These are phyloP conservation scores for Pouteria glomerata DNA, from an alignment of 148 eudicot genomes.

Conservation along the genomic window DNA sequence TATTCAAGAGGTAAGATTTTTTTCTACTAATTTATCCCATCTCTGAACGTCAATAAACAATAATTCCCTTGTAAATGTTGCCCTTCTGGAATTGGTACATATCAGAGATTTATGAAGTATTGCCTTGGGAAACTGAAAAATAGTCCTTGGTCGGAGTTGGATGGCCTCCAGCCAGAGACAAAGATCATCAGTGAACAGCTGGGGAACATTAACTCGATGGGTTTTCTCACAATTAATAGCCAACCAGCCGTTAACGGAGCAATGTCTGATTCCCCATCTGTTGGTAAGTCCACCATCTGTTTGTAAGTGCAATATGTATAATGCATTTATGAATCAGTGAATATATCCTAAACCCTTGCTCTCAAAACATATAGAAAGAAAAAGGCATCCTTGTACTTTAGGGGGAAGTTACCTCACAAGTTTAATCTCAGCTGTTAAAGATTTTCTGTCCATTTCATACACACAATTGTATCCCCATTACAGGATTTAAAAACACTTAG, in stretches of 20 bases:
- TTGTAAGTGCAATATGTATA: conserved; percentile 40
- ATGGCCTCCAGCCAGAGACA: conserved; percentile 97
- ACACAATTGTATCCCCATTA: too few species aligned
- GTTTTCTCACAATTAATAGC: conserved; percentile 90
- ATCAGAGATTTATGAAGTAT: conserved; percentile 67
- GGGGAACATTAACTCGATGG: conserved; percentile 59
- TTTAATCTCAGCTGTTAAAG: too few species aligned
- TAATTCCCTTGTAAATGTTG: conserved; percentile 5
- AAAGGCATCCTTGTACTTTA: background rate
- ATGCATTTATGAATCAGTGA: background rate
- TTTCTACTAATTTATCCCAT: background rate
- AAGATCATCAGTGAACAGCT: conserved; percentile 73
- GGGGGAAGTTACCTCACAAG: too few species aligned
- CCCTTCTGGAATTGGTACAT: conserved; percentile 16
- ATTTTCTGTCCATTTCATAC: too few species aligned
- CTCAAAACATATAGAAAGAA: background rate
- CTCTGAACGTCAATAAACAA: background rate
- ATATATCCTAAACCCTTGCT: background rate
- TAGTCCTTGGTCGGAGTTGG: conserved; percentile 94
- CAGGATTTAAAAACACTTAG: too few species aligned
- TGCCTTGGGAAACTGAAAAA: conserved; percentile 82
- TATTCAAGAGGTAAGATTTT: conserved; percentile 55
- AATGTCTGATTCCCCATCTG: conserved; percentile 70
- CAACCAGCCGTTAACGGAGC: conserved; percentile 95
- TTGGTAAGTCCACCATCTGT: conserved; percentile 82